phyloP scores from a whole-genome alignment of 345 rosid genomes.

The Kernera saxatilis region DNA sequence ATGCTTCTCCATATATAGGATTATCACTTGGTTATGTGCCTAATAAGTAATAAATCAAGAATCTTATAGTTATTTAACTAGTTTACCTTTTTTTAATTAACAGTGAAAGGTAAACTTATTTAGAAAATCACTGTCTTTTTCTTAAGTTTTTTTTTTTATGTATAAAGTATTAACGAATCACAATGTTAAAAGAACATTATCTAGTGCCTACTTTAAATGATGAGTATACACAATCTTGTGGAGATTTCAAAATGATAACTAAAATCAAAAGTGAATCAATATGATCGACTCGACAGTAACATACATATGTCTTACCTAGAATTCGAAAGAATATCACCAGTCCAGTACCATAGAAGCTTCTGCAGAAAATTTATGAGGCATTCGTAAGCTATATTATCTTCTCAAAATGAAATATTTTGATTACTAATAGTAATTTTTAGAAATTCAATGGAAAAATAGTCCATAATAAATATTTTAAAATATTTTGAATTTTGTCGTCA shows the following conservation, averaged over 20 bases:
- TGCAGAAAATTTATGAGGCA: background rate
- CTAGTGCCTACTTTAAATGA: constrained; percentile 9
- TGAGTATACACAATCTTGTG: background rate
- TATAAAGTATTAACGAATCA: background rate
- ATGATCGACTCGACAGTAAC: background rate
- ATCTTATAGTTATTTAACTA: too few relatives aligned
- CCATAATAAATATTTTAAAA: background rate
- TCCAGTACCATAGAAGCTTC: background rate
- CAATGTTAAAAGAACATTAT: background rate
- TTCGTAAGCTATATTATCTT: background rate
- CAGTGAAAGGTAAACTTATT: background rate
- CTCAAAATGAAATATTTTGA: background rate
- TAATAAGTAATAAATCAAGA: too few relatives aligned
- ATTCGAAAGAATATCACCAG: background rate
- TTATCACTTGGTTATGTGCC: background rate
- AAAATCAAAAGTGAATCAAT: background rate
- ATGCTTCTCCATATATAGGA: too few relatives aligned
- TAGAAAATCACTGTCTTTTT: background rate
- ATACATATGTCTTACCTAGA: constrained; percentile 3
- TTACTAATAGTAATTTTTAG: too few relatives aligned
- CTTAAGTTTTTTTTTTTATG: background rate
- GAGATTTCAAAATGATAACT: constrained; percentile 1
- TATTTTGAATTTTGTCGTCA: too few relatives aligned
- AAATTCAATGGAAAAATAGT: background rate
- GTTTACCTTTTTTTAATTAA: too few relatives aligned